Conservation (phyloP, 345 rosid species). For the Lenwebbia sp. region DNA sequence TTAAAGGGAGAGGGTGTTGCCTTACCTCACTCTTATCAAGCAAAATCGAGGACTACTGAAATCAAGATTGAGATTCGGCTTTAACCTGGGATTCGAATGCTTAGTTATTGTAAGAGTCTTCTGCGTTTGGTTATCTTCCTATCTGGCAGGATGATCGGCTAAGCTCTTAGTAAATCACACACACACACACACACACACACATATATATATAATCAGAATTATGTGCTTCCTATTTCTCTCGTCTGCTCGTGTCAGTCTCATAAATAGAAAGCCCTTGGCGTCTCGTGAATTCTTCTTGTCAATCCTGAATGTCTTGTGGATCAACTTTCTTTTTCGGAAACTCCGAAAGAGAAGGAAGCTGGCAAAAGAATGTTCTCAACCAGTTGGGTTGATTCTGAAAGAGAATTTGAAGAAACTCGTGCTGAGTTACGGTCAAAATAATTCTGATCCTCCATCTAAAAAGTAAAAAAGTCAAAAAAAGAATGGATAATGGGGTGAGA, state of each 20-base stretch:
- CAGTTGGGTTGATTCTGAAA: background rate
- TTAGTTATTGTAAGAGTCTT: background rate
- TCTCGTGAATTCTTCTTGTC: background rate
- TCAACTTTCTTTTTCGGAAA: background rate
- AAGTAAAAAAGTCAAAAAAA: background rate
- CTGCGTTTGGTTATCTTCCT: background rate
- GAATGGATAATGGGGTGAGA: conserved; percentile 11
- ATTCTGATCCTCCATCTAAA: background rate
- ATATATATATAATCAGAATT: background rate
- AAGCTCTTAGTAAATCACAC: background rate
- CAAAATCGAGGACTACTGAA: no score
- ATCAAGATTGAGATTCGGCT: background rate
- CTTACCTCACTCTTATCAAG: background rate
- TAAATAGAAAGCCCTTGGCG: background rate
- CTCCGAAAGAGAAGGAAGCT: background rate
- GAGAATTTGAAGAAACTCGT: background rate
- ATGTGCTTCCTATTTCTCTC: background rate
- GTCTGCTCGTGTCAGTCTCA: background rate
- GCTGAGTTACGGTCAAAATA: background rate
- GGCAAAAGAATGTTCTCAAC: background rate
- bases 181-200: no score
- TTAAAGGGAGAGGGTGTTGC: background rate
- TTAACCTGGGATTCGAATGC: background rate
- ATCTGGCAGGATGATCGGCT: background rate
- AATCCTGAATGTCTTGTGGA: background rate